Evolutionary conservation across 192 early-diverging fungal species (phyloP).

Genomic region (Linnemannia exigua): DNA sequence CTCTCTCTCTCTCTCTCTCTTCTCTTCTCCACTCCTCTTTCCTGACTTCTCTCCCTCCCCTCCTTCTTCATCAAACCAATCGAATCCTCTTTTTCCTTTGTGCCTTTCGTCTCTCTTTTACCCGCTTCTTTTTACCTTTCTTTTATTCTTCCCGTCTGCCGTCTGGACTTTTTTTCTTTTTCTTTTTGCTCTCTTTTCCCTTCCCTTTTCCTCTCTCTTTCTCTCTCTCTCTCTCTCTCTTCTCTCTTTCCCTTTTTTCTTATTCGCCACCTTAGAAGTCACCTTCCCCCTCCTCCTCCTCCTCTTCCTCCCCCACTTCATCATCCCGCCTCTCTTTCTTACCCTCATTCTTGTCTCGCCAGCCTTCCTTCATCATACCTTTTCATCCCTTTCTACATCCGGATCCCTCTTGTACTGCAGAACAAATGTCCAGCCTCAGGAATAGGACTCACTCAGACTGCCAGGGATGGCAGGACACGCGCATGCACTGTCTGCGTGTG

Average conservation of each 20-base stretch:
- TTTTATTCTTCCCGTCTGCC: not conserved
- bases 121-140: not conserved
- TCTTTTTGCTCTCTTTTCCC: not conserved
- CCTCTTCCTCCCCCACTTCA: not conserved
- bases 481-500: slow-evolving; percentile 52
- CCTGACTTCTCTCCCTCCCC: not conserved
- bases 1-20: slow-evolving; percentile 7
- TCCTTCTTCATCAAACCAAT: not conserved
- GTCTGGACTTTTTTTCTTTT: not conserved
- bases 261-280: not conserved
- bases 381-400: not conserved
- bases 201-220: not conserved
- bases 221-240: not conserved
- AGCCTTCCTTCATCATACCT: not conserved
- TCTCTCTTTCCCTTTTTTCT: not conserved
- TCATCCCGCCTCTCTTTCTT: not conserved
- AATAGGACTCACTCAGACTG: slow-evolving; percentile 22
- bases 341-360: not conserved
- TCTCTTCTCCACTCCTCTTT: not conserved
- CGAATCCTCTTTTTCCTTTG: not conserved
- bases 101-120: not conserved
- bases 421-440: slow-evolving; percentile 42
- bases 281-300: not conserved
- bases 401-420: not conserved
- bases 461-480: slow-evolving; percentile 10